Conservation (phyloP, 2,329 filamentous ascomycete species). For the Aspergillus unguis region DNA sequence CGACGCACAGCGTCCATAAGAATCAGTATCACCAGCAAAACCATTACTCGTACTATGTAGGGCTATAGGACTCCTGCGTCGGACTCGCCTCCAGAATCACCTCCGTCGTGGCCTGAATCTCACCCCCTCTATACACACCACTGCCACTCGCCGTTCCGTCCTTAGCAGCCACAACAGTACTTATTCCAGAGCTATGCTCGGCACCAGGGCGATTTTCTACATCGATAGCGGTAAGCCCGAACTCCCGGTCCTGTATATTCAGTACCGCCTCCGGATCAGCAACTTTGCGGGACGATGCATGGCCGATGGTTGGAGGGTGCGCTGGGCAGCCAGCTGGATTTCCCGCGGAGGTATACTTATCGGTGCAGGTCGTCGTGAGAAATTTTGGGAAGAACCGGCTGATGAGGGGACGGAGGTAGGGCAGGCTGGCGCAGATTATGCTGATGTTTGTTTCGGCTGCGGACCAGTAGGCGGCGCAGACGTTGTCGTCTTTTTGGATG, state of each 20-base stretch:
- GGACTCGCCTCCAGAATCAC: slow-evolving; percentile 25
- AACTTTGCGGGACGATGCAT: too few relatives aligned
- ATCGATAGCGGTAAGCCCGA: slow-evolving; percentile 29
- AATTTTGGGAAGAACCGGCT: slow-evolving; percentile 39
- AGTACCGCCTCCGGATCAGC: too few relatives aligned
- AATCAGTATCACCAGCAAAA: background rate
- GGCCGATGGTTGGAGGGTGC: too few relatives aligned
- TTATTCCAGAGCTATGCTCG: slow-evolving; percentile 11
- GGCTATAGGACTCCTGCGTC: background rate
- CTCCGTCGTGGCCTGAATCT: slow-evolving; percentile 33
- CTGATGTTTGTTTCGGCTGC: slow-evolving; percentile 43
- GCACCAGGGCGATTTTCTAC: slow-evolving; percentile 5
- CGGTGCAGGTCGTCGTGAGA: slow-evolving; percentile 28
- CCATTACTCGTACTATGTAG: background rate
- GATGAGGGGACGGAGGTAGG: slow-evolving; percentile 38
- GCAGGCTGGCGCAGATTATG: slow-evolving; percentile 43
- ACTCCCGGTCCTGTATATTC: slow-evolving; percentile 24
- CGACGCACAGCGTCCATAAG: too few relatives aligned
- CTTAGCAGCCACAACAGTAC: background rate
- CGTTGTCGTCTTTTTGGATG: slow-evolving; percentile 21
- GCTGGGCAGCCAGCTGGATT: too few relatives aligned
- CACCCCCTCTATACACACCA: slow-evolving; percentile 10
- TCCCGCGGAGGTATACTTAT: slow-evolving; percentile 15
- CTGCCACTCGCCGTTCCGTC: slow-evolving; percentile 9
- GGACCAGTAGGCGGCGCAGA: slow-evolving; percentile 44